A percentile compares a stretch with the other conserved stretches of the same genome.
phyloP scores from a whole-genome alignment of 257 asterid genomes.

The Ophiorrhiza pumila region DNA sequence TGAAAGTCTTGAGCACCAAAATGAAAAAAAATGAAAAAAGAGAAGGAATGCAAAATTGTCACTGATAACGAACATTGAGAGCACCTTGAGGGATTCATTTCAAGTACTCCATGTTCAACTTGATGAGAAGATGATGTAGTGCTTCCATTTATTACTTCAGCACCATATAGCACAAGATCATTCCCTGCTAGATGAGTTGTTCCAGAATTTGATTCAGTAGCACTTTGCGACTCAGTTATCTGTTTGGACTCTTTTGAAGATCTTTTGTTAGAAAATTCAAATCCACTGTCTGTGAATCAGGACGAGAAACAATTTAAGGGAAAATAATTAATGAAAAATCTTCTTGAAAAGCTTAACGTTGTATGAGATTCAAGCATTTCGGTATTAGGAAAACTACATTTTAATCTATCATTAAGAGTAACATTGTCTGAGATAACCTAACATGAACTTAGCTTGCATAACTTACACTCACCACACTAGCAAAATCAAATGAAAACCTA shows the following conservation, averaged over 20 bases:
- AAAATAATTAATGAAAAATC: not conserved
- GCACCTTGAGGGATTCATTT: slow-evolving; percentile 36
- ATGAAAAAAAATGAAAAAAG: slow-evolving; percentile 6
- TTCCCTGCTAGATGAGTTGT: slow-evolving; percentile 18
- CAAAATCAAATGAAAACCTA: not conserved
- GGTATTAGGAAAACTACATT: not conserved
- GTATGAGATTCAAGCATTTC: not conserved
- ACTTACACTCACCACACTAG: not conserved
- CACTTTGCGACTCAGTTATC: slow-evolving; percentile 27
- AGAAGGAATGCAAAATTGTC: not conserved
- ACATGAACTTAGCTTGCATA: not conserved
- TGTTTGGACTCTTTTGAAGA: slow-evolving; percentile 28
- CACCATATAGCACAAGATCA: slow-evolving; percentile 20
- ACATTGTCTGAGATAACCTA: not conserved
- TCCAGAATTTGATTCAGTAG: slow-evolving; percentile 30
- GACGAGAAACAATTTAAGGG: not conserved
- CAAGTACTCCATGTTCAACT: slow-evolving; percentile 34
- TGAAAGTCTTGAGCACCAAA: not conserved
- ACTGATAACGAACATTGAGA: not conserved
- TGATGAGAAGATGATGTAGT: slow-evolving; percentile 31
- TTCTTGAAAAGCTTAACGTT: not conserved
- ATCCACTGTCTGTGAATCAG: slow-evolving; percentile 44
- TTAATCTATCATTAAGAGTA: not conserved
- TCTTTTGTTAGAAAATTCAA: slow-evolving; percentile 24
- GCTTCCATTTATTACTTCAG: slow-evolving; percentile 36